Evolutionary conservation across 164 flowering plant genomes (phyloP).

Genomic region (Paratinospora sagittata): DNA sequence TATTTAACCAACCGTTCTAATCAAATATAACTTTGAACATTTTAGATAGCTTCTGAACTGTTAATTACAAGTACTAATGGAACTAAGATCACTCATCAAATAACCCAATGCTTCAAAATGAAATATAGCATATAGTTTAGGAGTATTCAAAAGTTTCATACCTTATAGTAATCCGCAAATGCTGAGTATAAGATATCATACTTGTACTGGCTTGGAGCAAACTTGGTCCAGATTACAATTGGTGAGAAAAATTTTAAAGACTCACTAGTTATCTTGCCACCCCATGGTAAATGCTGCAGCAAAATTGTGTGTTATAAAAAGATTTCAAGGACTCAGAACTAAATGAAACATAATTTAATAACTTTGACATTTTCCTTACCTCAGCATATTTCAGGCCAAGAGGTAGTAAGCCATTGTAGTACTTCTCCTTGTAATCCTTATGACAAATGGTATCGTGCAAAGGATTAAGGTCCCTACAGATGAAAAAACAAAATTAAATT

Average conservation of each 20-base stretch:
- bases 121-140: background rate
- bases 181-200: conserved; percentile 61
- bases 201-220: conserved; percentile 48
- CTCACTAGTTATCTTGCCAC: conserved; percentile 85
- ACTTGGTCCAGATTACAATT: conserved; percentile 84
- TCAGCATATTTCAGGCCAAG: conserved; percentile 66
- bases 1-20: background rate
- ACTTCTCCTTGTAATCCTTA: conserved; percentile 68
- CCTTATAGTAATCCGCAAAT: conserved; percentile 83
- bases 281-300: conserved; percentile 98
- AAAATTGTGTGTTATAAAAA: conserved; percentile 37
- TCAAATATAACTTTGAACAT: background rate
- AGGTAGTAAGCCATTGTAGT: conserved; percentile 58
- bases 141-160: conserved; percentile 18
- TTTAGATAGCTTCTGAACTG: background rate
- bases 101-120: background rate
- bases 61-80: background rate
- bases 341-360: background rate
- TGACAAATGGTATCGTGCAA: conserved; percentile 55
- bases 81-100: background rate
- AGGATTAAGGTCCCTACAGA: conserved; percentile 89
- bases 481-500: conserved; percentile 17
- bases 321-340: background rate
- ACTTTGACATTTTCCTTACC: conserved; percentile 31
- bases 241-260: conserved; percentile 93